These are phyloP conservation scores for Gigaspora rosea DNA, from an alignment of 192 early-diverging fungal genomes.

Conservation along the genomic window DNA sequence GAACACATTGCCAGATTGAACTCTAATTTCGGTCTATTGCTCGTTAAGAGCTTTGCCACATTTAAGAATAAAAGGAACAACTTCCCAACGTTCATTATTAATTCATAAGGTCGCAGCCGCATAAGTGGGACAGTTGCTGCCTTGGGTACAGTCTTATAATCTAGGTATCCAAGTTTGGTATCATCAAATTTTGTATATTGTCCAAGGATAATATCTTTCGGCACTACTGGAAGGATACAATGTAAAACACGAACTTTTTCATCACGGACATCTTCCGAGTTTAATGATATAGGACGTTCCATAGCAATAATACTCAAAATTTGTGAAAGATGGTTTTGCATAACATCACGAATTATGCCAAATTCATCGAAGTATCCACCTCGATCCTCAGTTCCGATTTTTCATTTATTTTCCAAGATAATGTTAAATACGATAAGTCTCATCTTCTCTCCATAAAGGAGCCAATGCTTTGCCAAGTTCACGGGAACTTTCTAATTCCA, in stretches of 20 bases:
- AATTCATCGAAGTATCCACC: slow-evolving; percentile 99
- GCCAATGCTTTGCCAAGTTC: slow-evolving; percentile 72
- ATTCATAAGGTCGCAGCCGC: slow-evolving; percentile 87
- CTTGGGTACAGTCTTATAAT: slow-evolving; percentile 88
- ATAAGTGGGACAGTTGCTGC: slow-evolving; percentile 86
- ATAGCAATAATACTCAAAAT: slow-evolving; percentile 93
- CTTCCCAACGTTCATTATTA: slow-evolving; percentile 95
- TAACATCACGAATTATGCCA: slow-evolving; percentile 97
- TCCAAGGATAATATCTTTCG: slow-evolving; percentile 86
- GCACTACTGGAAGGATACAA: slow-evolving; percentile 71
- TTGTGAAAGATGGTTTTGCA: slow-evolving; percentile 93
- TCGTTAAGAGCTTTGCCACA: slow-evolving; percentile 90
- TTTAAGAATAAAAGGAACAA: slow-evolving; percentile 86
- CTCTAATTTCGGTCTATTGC: slow-evolving; percentile 90
- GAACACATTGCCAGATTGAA: slow-evolving; percentile 91
- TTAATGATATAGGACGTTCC: slow-evolving; percentile 86
- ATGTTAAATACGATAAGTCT: slow-evolving; percentile 98
- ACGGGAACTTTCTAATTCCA: slow-evolving; percentile 82
- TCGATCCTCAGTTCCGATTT: slow-evolving; percentile 94
- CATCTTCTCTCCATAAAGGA: slow-evolving; percentile 81
- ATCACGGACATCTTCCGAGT: slow-evolving; percentile 91
- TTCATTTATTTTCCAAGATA: slow-evolving; percentile 99
- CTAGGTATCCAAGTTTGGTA: slow-evolving; percentile 87
- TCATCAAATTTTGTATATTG: slow-evolving; percentile 86
- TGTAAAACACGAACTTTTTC: slow-evolving; percentile 92